Percentiles rank a stretch among this genome's conserved stretches.
phyloP scores from a whole-genome alignment of 1,284 basidiomycete species.

The Meira nashicola region DNA sequence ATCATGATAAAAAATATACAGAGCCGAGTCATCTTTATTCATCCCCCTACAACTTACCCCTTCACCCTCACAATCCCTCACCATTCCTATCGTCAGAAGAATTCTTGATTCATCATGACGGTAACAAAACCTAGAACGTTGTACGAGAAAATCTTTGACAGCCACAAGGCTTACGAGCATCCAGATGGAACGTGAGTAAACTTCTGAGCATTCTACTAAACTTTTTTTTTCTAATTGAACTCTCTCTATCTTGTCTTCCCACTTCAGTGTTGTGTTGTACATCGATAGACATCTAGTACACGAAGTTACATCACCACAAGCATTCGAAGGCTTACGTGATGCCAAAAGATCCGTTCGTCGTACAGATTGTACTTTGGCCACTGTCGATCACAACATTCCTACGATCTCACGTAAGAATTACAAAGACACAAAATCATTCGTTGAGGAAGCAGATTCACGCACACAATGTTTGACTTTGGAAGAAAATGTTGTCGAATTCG shows the following conservation, averaged over 20 bases:
- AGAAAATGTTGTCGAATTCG: conserved; percentile 50
- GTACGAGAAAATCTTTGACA: conserved; percentile 51
- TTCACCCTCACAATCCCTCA: neutral
- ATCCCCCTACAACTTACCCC: no score
- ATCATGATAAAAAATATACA: no score
- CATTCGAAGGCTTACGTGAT: conserved; percentile 49
- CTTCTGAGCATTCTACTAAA: neutral
- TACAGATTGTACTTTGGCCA: conserved; percentile 50
- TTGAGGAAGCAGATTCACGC: conserved; percentile 47
- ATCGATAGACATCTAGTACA: conserved; percentile 51
- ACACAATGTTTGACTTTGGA: conserved; percentile 50
- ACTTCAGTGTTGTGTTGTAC: conserved; percentile 48
- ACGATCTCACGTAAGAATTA: conserved; percentile 45
- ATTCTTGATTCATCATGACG: neutral
- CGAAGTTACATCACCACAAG: conserved; percentile 51
- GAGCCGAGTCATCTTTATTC: no score
- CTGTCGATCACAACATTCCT: conserved; percentile 52
- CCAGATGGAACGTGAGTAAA: conserved; percentile 16
- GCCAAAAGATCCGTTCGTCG: conserved; percentile 42
- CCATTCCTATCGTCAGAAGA: neutral
- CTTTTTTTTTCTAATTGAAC: neutral
- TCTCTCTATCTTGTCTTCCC: conserved; percentile 13
- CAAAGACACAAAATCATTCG: conserved; percentile 48
- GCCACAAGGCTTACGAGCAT: conserved; percentile 23
- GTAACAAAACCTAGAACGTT: conserved; percentile 31